Conservation (phyloP, 176 grass and related monocot genomes). For the Luzula sylvatica region DNA sequence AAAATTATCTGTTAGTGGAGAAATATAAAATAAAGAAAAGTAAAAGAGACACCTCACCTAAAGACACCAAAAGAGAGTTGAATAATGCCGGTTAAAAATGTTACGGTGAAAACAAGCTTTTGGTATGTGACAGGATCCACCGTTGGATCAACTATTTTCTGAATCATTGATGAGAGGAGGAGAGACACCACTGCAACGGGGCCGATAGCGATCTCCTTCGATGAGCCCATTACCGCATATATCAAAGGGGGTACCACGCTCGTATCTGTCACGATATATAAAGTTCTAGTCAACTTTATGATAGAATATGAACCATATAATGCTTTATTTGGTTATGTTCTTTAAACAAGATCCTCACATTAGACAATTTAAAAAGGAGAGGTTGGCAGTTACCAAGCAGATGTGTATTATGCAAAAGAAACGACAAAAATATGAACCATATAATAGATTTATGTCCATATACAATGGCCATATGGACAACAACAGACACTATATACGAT, state of each 20-base stretch:
- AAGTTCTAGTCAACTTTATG: neutral
- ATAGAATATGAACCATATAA: neutral
- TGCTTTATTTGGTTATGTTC: no score
- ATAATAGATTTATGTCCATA: no score
- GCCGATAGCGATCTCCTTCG: constrained; percentile 75
- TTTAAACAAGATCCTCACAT: no score
- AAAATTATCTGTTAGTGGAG: no score
- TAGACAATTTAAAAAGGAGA: no score
- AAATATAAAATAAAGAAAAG: no score
- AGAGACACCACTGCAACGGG: constrained; percentile 93
- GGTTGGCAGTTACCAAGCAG: no score
- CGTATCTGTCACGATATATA: constrained; percentile 41
- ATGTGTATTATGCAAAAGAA: no score
- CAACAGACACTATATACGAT: no score
- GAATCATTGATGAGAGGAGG: constrained; percentile 81
- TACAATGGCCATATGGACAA: no score
- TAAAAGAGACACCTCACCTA: constrained; percentile 24
- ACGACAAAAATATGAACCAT: no score
- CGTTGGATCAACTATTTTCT: constrained; percentile 69
- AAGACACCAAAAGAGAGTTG: constrained; percentile 79
- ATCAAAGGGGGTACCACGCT: constrained; percentile 80
- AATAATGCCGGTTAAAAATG: constrained; percentile 78
- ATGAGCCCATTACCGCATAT: constrained; percentile 88
- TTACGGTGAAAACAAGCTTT: constrained; percentile 68
- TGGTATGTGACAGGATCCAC: constrained; percentile 49